These are phyloP conservation scores for Rosa lucieae DNA, from an alignment of 306 rosid species.

Conservation along the genomic window DNA sequence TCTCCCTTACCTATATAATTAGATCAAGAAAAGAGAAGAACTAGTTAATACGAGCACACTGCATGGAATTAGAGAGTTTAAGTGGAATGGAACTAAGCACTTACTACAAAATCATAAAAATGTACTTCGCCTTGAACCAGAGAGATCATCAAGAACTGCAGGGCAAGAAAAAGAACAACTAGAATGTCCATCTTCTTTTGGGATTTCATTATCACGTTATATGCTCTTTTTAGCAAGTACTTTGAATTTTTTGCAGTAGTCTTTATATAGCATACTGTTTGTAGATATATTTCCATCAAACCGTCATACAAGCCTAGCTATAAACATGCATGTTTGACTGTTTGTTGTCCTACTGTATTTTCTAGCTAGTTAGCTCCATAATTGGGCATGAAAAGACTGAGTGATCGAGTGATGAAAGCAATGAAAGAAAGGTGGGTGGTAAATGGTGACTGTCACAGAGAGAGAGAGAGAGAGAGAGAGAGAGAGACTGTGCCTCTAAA, in stretches of 20 bases:
- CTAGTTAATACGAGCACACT: not conserved
- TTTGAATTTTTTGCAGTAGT: not conserved
- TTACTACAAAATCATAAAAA: not conserved
- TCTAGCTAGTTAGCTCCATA: not conserved
- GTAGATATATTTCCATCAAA: not conserved
- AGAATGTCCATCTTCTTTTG: not conserved
- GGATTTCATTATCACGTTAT: not conserved
- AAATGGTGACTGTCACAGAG: not conserved
- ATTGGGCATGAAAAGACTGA: too few species aligned
- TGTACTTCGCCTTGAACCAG: not conserved
- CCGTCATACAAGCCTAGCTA: not conserved
- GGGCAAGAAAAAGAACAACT: not conserved
- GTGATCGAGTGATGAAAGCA: too few species aligned
- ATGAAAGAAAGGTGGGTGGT: not conserved
- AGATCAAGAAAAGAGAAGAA: not conserved
- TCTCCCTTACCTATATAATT: not conserved
- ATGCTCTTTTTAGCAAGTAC: not conserved
- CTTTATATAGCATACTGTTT: not conserved
- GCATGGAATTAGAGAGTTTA: not conserved
- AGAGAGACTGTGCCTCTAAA: not conserved
- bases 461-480: too few species aligned
- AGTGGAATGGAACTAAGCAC: not conserved
- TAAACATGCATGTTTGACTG: not conserved
- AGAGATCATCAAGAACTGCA: not conserved
- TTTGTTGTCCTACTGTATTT: not conserved